Conservation (phyloP, 2,329 filamentous ascomycete genomes). For the Trichoderma brevicompactum region DNA sequence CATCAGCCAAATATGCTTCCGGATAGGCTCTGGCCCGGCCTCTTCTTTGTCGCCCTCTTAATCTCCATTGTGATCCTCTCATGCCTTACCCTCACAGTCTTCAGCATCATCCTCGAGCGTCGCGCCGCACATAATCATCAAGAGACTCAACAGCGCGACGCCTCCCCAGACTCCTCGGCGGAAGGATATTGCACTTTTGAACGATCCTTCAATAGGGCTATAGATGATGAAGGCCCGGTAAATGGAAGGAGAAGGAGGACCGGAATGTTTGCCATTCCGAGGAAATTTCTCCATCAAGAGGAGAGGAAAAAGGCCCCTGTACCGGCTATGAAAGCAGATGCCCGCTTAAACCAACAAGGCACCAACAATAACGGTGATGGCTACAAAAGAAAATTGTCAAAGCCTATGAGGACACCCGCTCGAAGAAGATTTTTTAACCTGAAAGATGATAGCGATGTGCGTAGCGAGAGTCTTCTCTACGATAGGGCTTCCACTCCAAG, state of each 20-base stretch:
- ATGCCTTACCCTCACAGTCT: background rate
- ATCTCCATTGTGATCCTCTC: slow-evolving; percentile 1
- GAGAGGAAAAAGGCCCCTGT: background rate
- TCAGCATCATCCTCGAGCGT: slow-evolving; percentile 7
- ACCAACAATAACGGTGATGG: background rate
- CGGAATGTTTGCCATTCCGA: background rate
- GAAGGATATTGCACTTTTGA: slow-evolving; percentile 11
- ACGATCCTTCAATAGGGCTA: background rate
- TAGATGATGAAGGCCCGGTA: background rate
- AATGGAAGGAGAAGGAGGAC: background rate
- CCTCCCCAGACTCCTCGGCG: background rate
- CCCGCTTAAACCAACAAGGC: background rate
- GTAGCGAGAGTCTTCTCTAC: too few relatives aligned
- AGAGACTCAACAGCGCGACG: background rate
- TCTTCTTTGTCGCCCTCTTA: background rate
- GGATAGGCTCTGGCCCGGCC: background rate
- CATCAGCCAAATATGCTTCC: background rate
- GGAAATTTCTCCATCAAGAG: background rate
- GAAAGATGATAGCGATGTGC: background rate
- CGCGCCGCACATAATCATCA: background rate
- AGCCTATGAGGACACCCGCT: background rate
- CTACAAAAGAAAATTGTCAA: background rate
- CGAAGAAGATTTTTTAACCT: background rate
- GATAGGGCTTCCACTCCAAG: background rate
- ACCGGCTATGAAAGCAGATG: background rate